Evolutionary conservation across 2,329 filamentous ascomycete species (phyloP).

Genomic region (Fusarium buxicola): DNA sequence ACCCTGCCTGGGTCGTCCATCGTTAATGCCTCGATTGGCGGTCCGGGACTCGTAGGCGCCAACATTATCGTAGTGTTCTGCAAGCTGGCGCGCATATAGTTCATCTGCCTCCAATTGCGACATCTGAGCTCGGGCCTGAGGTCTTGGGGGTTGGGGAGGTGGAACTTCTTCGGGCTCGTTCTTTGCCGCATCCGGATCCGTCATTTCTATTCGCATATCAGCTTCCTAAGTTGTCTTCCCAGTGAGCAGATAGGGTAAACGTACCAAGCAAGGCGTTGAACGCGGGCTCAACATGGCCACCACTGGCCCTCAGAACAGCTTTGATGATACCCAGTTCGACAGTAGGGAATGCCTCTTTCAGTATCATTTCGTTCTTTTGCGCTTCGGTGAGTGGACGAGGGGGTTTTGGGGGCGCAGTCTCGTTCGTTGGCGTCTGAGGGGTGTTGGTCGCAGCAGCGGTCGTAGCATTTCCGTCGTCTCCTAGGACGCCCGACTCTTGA

Average conservation of each 20-base stretch:
- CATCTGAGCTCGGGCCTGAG: conserved; percentile 70
- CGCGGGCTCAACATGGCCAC: conserved; percentile 88
- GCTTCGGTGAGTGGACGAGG: conserved; percentile 84
- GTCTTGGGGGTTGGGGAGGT: conserved; percentile 85
- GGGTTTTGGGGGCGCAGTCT: conserved; percentile 78
- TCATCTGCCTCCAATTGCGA: conserved; percentile 92
- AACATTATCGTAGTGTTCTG: conserved; percentile 84
- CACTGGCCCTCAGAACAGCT: conserved; percentile 87
- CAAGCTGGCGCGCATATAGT: conserved; percentile 89
- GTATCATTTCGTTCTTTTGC: conserved; percentile 86
- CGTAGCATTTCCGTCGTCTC: conserved; percentile 53
- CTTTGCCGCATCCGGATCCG: conserved; percentile 76
- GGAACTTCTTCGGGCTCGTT: conserved; percentile 67
- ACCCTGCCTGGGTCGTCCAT: conserved; percentile 53
- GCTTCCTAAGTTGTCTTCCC: neutral
- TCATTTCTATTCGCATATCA: conserved; percentile 70
- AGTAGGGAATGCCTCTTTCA: conserved; percentile 92
- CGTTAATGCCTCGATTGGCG: conserved; percentile 54
- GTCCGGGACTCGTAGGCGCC: conserved; percentile 69
- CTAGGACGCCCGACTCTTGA: conserved; percentile 67
- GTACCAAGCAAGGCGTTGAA: conserved; percentile 93
- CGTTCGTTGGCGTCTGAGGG: conserved; percentile 50
- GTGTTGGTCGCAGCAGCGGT: conserved; percentile 43
- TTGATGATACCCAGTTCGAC: conserved; percentile 86
- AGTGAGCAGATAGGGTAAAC: neutral